Base-by-base conservation (phyloP, 2,329 filamentous ascomycete genomes). In the Metarhizium brunneum region DNA sequence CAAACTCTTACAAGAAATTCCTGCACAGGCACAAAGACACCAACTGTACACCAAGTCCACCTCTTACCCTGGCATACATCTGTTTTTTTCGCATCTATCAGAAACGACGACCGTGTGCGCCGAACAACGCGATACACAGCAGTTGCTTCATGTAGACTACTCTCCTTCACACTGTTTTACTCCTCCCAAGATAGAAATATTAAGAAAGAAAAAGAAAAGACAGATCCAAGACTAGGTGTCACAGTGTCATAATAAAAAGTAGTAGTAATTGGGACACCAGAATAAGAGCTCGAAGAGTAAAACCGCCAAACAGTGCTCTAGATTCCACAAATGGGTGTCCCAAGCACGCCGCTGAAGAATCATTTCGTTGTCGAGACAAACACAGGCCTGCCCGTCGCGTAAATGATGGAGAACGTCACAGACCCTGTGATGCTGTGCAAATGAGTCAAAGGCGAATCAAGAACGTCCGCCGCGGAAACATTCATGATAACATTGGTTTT, bases 41-140 rank as follows among this genome's bases (percentile, higher is more conserved):
- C 45, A 11, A 20, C 5, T 4, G 20, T 6, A 30, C 2, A 48
- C 25, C 45, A 6, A 8, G 25, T 16, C 45, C 25, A 25, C 4
- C 52, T 25, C 52, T 25, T 20, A 25, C 4, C 7, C 10, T 30
- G 25, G 10, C 25, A 6, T 29, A 13, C 40, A 45, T 6, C 10
- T 42, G 29, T 53, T 43, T 32, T 25, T 45, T n/a, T n/a, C 29
- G 20, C 50, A 13, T 51, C 42, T 53, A 20, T 42, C 25, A 35
- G 11, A 20, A 11, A 32, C 35, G 7, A 16, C 50, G 48, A 38
- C 47, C 56, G 53, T 55, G 53, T 55, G 56, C 51, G 56, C 47
- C 38, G 47, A 20, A 57, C 56, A 55, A 57, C 56, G 54, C 56
- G 13, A 57, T 55, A 50, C 56, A 57, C 53, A 53, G 50, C 50